phyloP scores from a whole-genome alignment of 768 basidiomycete genomes.

The Auricularia sp. region DNA sequence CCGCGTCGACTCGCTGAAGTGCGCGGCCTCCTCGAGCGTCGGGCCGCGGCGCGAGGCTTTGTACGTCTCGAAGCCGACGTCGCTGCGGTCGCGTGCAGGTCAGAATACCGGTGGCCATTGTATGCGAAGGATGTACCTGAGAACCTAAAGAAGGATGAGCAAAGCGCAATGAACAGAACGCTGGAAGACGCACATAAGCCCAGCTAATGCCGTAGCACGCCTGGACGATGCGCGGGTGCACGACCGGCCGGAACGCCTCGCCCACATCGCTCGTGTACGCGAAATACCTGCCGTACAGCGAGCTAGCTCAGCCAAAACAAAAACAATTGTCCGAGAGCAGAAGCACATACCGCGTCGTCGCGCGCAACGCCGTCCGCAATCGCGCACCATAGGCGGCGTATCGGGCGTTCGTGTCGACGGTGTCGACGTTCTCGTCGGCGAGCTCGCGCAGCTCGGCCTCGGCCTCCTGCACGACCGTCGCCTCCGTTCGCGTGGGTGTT shows the following conservation, averaged over 20 bases:
- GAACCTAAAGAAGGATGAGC: background rate
- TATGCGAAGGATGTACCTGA: background rate
- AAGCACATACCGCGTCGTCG: conserved; percentile 51
- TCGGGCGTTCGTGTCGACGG: conserved; percentile 55
- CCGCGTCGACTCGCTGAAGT: conserved; percentile 61
- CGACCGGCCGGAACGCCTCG: conserved; percentile 73
- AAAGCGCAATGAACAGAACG: background rate
- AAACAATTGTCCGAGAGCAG: conserved; percentile 44
- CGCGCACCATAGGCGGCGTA: conserved; percentile 74
- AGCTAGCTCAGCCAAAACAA: conserved; percentile 14
- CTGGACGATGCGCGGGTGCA: conserved; percentile 58
- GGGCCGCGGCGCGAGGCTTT: conserved; percentile 64
- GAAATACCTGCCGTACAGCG: background rate
- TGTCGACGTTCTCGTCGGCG: conserved; percentile 53
- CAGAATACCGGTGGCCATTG: background rate
- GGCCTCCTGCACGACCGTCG: conserved; percentile 37
- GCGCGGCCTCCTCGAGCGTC: conserved; percentile 50
- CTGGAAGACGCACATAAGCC: conserved; percentile 42
- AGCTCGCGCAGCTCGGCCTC: conserved; percentile 28
- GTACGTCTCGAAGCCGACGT: conserved; percentile 74
- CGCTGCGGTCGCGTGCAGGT: conserved; percentile 22
- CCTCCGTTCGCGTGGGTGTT: conserved; percentile 5
- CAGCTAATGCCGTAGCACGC: conserved; percentile 76
- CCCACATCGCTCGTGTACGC: conserved; percentile 24
- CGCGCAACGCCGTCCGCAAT: conserved; percentile 62